Conservation (phyloP, 2,329 filamentous ascomycete species). For the Paecilomyces variotii region DNA sequence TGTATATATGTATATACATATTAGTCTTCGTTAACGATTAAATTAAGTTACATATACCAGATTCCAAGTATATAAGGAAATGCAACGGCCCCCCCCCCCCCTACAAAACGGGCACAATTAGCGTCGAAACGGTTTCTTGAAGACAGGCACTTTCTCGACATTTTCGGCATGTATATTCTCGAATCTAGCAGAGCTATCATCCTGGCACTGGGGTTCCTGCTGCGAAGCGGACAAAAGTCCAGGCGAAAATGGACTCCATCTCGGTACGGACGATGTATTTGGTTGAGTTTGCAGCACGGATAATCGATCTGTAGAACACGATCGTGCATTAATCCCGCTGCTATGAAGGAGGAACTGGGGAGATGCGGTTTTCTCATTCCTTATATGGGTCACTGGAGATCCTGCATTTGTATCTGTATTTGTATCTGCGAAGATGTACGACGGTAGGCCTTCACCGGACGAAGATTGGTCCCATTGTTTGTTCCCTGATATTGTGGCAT, state of each 20-base stretch:
- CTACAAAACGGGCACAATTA: not conserved
- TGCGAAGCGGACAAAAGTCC: not conserved
- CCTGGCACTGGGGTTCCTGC: too few species aligned
- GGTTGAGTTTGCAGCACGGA: not conserved
- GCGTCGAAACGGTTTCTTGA: not conserved
- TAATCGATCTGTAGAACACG: not conserved
- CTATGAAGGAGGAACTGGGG: not conserved
- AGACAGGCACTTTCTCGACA: not conserved
- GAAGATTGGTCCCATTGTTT: too few species aligned
- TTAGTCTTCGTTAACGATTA: not conserved
- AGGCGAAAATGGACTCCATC: constrained; percentile 1
- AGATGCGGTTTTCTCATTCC: not conserved
- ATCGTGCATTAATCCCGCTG: not conserved
- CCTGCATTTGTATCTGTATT: too few species aligned
- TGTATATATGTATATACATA: not conserved
- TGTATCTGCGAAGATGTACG: too few species aligned
- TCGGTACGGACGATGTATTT: not conserved
- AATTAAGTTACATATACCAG: not conserved
- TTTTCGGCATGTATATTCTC: not conserved
- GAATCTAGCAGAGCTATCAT: not conserved
- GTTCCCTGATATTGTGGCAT: too few species aligned
- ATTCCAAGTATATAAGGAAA: not conserved
- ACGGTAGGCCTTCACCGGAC: too few species aligned
- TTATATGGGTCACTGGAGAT: not conserved
- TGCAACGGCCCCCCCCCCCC: not conserved